Conservation (phyloP, 2,329 filamentous ascomycete species). For the Fusarium incarnatum region DNA sequence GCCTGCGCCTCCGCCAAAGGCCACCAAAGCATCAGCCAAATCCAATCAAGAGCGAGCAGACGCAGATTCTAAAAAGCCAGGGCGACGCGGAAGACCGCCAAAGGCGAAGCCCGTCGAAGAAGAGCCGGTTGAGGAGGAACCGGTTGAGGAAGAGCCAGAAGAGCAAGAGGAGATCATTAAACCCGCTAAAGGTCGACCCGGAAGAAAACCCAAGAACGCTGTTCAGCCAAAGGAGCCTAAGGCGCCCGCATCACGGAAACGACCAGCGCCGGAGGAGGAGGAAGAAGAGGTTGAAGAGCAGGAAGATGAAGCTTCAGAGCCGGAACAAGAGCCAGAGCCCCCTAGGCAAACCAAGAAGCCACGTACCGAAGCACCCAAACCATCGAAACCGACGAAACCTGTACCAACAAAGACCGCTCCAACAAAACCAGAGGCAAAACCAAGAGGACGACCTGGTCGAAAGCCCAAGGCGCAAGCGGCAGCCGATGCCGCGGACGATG, state of each 20-base stretch:
- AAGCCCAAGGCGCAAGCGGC: constrained; percentile 39
- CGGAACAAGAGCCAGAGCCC: constrained; percentile 41
- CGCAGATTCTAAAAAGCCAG: constrained; percentile 12
- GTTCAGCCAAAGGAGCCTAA: constrained; percentile 30
- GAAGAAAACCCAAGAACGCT: constrained; percentile 33
- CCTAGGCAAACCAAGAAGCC: constrained; percentile 44
- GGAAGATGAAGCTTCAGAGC: constrained; percentile 31
- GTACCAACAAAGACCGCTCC: constrained; percentile 16
- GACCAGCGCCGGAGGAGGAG: constrained; percentile 17
- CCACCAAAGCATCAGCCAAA: constrained; percentile 16
- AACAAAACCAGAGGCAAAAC: constrained; percentile 40
- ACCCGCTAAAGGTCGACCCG: constrained; percentile 10
- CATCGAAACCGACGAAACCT: constrained; percentile 39
- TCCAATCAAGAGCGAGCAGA: not conserved
- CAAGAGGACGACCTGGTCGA: constrained; percentile 42
- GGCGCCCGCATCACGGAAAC: constrained; percentile 32
- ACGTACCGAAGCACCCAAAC: constrained; percentile 41
- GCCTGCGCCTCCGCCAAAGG: not conserved
- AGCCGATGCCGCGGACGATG: constrained; percentile 50
- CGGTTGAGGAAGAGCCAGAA: constrained; percentile 18
- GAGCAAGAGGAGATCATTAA: constrained; percentile 7
- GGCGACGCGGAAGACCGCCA: constrained; percentile 40
- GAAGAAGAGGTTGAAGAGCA: constrained; percentile 35
- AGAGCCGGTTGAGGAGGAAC: constrained; percentile 23
- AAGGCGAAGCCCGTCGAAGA: constrained; percentile 30